Percentiles rank a stretch among this genome's conserved stretches.
Evolutionary conservation across 2,329 filamentous ascomycete genomes (phyloP).

Genomic region (Aspergillus cejpii): DNA sequence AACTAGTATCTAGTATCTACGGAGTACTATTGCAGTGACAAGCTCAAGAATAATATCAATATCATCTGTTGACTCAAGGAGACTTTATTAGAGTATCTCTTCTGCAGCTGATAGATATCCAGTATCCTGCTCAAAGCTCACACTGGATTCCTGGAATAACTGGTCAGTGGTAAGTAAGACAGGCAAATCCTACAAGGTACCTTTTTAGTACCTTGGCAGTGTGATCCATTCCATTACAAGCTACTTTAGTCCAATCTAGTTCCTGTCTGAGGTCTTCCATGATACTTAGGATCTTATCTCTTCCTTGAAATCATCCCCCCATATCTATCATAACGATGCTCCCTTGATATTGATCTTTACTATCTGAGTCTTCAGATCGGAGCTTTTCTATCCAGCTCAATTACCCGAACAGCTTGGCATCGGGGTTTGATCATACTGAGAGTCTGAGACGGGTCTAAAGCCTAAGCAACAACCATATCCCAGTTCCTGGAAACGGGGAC

Average conservation of each 20-base stretch:
- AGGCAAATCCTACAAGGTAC: no score
- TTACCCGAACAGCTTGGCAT: background rate
- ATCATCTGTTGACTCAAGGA: no score
- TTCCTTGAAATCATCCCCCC: no score
- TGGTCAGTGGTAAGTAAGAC: background rate
- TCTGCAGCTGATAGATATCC: background rate
- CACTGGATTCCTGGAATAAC: no score
- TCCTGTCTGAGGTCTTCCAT: no score
- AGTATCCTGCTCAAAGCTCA: background rate
- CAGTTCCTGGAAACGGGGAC: slow-evolving; percentile 15
- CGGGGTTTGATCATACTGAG: background rate
- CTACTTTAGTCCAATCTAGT: no score
- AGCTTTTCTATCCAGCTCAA: background rate
- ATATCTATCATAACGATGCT: no score
- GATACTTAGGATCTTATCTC: no score
- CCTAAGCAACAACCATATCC: slow-evolving; percentile 12
- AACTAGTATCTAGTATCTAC: background rate
- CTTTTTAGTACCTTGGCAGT: no score
- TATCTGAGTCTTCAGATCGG: background rate
- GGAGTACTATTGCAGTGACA: background rate
- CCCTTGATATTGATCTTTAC: background rate
- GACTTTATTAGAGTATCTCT: no score
- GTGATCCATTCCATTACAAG: no score
- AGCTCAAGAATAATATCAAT: background rate
- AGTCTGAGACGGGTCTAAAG: background rate